phyloP scores from a whole-genome alignment of 768 basidiomycete species.

The Tulasnella sp. region DNA sequence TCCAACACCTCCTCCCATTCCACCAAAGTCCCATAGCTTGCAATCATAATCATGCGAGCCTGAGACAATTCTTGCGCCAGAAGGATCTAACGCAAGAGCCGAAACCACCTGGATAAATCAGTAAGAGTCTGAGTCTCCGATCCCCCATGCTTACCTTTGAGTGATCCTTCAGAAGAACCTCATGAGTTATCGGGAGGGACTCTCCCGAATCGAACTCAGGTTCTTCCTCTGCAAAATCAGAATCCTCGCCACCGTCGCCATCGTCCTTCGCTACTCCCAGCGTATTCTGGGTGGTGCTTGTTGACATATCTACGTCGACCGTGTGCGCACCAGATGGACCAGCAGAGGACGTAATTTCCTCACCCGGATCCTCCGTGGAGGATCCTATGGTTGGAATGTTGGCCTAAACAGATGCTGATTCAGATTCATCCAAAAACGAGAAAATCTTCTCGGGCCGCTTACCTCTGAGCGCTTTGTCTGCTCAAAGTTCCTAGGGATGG shows the following conservation, averaged over 20 bases:
- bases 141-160: conserved; percentile 43
- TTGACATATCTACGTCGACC: not conserved
- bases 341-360: not conserved
- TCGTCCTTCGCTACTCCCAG: not conserved
- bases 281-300: not conserved
- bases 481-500: conserved; percentile 55
- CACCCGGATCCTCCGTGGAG: not conserved
- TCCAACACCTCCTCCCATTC: conserved; percentile 69
- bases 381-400: not conserved
- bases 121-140: not conserved
- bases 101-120: conserved; percentile 49
- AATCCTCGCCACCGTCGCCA: conserved; percentile 11
- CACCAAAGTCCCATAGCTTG: conserved; percentile 99
- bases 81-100: conserved; percentile 83
- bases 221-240: conserved; percentile 20
- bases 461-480: conserved; percentile 52
- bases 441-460: not conserved
- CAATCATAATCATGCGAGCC: conserved; percentile 97
- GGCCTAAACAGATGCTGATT: too few relatives aligned
- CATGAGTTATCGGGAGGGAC: conserved; percentile 79
- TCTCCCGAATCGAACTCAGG: conserved; percentile 28
- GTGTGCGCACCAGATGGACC: conserved; percentile 13
- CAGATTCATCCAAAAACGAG: too few relatives aligned
- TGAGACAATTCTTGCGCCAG: conserved; percentile 81
- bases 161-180: conserved; percentile 88